These are phyloP conservation scores for Buxus sempervirens DNA, from an alignment of 164 flowering plant species.

Conservation along the genomic window DNA sequence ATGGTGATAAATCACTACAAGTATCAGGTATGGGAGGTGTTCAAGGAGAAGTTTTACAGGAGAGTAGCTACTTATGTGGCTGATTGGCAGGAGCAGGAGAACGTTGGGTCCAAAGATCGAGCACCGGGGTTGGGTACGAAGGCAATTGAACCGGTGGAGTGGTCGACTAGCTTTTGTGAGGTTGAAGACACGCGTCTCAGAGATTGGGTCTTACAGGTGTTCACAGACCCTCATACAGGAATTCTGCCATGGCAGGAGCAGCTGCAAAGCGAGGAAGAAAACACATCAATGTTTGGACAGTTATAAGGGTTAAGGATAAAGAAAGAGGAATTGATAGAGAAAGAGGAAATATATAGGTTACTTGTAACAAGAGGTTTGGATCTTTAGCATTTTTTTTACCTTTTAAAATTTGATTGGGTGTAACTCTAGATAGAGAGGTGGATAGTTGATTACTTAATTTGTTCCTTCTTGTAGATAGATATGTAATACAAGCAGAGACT, in stretches of 20 bases:
- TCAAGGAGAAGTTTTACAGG: slow-evolving; percentile 69
- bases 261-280: slow-evolving; percentile 6
- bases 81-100: slow-evolving; percentile 69
- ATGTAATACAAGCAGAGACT: background rate
- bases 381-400: background rate
- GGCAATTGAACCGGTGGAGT: slow-evolving; percentile 69
- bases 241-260: slow-evolving; percentile 66
- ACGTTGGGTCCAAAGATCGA: slow-evolving; percentile 78
- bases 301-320: too few relatives aligned
- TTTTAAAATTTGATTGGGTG: background rate
- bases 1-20: slow-evolving; percentile 81
- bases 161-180: slow-evolving; percentile 77
- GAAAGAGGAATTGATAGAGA: background rate
- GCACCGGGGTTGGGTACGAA: slow-evolving; percentile 82
- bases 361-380: background rate
- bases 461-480: slow-evolving; percentile 20
- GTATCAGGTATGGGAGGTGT: slow-evolving; percentile 92
- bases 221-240: slow-evolving; percentile 29
- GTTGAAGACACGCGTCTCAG: slow-evolving; percentile 56
- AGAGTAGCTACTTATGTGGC: slow-evolving; percentile 86
- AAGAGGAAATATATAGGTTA: slow-evolving; percentile 1
- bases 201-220: slow-evolving; percentile 38
- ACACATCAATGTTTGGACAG: background rate
- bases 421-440: background rate
- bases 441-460: background rate